Conservation (phyloP, 1,284 basidiomycete genomes). For the Inonotus obliquus region DNA sequence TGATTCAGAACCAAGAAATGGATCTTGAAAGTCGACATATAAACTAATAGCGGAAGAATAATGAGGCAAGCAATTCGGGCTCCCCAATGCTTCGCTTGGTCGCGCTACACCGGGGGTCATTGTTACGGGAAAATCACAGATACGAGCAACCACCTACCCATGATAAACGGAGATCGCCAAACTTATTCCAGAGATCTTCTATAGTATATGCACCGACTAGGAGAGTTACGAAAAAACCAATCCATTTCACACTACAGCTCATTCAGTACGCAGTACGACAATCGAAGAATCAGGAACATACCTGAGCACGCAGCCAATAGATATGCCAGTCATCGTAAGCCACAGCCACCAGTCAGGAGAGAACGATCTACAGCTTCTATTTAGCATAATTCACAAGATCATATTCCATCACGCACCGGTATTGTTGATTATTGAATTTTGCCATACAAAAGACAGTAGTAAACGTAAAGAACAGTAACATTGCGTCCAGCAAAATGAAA, state of each 20-base stretch:
- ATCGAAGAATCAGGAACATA: conserved; percentile 26
- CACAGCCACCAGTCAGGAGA: conserved; percentile 96
- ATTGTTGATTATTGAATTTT: conserved; percentile 96
- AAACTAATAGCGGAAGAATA: conserved; percentile 84
- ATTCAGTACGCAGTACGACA: not conserved
- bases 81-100: conserved; percentile 89
- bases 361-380: conserved; percentile 60
- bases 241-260: conserved; percentile 81
- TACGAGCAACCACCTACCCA: conserved; percentile 46
- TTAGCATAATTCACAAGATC: conserved; percentile 9
- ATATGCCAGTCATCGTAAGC: conserved; percentile 85
- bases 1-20: conserved; percentile 95
- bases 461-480: conserved; percentile 98
- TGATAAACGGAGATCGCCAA: conserved; percentile 93
- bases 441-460: conserved; percentile 92
- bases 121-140: not conserved
- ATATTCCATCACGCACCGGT: conserved; percentile 50
- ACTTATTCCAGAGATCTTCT: conserved; percentile 98
- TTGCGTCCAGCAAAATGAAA: conserved; percentile 96
- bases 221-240: conserved; percentile 93
- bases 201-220: conserved; percentile 95
- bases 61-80: conserved; percentile 87
- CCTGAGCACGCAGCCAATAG: conserved; percentile 95
- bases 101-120: conserved; percentile 41
- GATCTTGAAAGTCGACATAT: conserved; percentile 92